Evolutionary conservation across 345 rosid genomes (phyloP).

Genomic region (Geranium rotundifolium): DNA sequence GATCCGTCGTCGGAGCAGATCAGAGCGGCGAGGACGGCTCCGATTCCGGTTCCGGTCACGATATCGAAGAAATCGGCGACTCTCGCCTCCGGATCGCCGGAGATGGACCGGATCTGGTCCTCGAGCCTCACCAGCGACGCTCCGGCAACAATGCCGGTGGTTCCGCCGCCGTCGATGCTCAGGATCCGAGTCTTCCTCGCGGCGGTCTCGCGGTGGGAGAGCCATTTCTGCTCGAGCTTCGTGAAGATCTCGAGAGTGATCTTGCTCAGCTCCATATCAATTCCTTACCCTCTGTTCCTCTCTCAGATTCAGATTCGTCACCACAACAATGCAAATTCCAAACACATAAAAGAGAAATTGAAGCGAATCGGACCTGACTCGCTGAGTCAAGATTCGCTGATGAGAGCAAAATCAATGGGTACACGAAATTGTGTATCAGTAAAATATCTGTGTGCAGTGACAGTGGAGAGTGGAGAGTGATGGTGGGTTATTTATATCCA

Average conservation of each 20-base stretch:
- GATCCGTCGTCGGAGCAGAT: slow-evolving; percentile 57
- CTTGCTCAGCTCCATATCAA: slow-evolving; percentile 58
- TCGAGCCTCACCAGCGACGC: slow-evolving; percentile 54
- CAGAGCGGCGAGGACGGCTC: slow-evolving; percentile 60
- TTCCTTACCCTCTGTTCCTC: background rate
- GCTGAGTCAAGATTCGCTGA: too few species aligned
- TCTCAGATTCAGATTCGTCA: too few species aligned
- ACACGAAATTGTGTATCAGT: too few species aligned
- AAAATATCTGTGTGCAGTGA: slow-evolving; percentile 1
- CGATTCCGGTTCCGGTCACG: slow-evolving; percentile 63
- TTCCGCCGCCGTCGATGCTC: slow-evolving; percentile 75
- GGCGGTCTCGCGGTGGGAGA: slow-evolving; percentile 50
- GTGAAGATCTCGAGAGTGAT: slow-evolving; percentile 72
- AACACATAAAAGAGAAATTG: too few species aligned
- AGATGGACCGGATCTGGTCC: slow-evolving; percentile 60
- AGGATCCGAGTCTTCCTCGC: slow-evolving; percentile 54
- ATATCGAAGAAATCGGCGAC: slow-evolving; percentile 73
- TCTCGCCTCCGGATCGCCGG: slow-evolving; percentile 49
- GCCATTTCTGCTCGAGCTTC: slow-evolving; percentile 68
- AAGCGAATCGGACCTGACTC: too few species aligned
- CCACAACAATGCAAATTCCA: too few species aligned
- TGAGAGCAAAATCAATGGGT: too few species aligned
- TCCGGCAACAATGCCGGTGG: slow-evolving; percentile 53
- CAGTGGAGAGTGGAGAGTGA: background rate
- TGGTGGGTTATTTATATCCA: slow-evolving; percentile 15